Conservation (phyloP, 2,329 filamentous ascomycete species). For the Rutstroemia sp. region DNA sequence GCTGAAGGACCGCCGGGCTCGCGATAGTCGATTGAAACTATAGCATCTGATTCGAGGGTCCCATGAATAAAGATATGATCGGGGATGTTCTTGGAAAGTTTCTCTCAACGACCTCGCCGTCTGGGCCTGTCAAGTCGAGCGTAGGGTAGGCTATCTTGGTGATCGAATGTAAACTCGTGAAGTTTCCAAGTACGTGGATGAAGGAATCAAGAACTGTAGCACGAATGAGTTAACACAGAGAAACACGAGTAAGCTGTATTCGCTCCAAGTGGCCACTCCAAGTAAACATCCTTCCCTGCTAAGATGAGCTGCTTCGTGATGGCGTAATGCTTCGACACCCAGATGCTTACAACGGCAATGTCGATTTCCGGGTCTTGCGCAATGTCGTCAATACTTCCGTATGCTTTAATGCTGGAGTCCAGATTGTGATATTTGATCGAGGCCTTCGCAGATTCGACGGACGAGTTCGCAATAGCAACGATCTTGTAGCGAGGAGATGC, state of each 20-base stretch:
- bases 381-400: conserved; percentile 35
- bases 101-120: conserved; percentile 21
- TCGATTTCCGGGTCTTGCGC: conserved; percentile 40
- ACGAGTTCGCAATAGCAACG: conserved; percentile 42
- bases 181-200: conserved; percentile 29
- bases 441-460: conserved; percentile 33
- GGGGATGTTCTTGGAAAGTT: conserved; percentile 26
- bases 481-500: conserved; percentile 33
- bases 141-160: conserved; percentile 19
- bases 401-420: conserved; percentile 33
- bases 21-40: conserved; percentile 24
- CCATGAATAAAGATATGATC: conserved; percentile 33
- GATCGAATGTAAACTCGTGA: conserved; percentile 22
- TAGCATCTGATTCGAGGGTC: conserved; percentile 25
- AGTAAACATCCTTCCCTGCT: conserved; percentile 40
- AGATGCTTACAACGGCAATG: conserved; percentile 38
- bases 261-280: conserved; percentile 42
- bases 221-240: neutral
- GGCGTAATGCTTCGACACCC: conserved; percentile 36
- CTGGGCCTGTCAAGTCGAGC: conserved; percentile 5
- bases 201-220: conserved; percentile 26
- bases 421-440: conserved; percentile 36
- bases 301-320: conserved; percentile 36
- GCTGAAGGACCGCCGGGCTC: neutral
- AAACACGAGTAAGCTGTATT: conserved; percentile 23